These are phyloP conservation scores for Cyclostephanos tholiformis DNA, from an alignment of 108 stramenopile species.

Conservation along the genomic window DNA sequence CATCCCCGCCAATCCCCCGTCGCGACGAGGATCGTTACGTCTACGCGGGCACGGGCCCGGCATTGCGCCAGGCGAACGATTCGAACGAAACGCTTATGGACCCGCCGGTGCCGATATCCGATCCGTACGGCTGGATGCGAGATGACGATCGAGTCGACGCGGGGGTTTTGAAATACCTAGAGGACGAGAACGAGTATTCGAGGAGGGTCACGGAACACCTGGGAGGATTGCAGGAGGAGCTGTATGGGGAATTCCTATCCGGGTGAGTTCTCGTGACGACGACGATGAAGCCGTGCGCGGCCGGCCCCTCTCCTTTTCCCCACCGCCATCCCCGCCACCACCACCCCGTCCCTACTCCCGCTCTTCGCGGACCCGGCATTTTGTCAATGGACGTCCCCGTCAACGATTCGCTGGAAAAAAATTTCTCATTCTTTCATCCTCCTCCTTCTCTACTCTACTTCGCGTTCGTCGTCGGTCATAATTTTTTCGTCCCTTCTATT, in stretches of 20 bases:
- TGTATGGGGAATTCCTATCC: conserved; percentile 81
- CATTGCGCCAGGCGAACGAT: conserved; percentile 41
- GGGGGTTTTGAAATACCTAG: conserved; percentile 73
- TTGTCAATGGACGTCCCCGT: too few relatives aligned
- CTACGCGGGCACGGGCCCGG: conserved; percentile 50
- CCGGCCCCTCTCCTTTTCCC: background rate
- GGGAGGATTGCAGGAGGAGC: conserved; percentile 45
- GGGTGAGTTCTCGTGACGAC: conserved; percentile 32
- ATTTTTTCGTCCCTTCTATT: background rate
- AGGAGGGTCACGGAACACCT: conserved; percentile 64
- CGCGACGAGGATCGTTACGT: conserved; percentile 76
- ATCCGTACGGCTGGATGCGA: conserved; percentile 93
- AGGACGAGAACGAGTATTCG: conserved; percentile 86
- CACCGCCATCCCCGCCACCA: background rate
- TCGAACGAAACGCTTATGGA: conserved; percentile 58
- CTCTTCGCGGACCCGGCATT: too few relatives aligned
- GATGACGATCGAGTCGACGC: conserved; percentile 73
- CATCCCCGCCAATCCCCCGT: conserved; percentile 57
- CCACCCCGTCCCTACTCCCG: too few relatives aligned
- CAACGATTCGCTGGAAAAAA: too few relatives aligned
- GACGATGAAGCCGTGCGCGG: too few relatives aligned
- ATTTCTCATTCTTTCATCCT: too few relatives aligned
- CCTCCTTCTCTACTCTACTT: too few relatives aligned
- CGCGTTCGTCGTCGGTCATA: background rate
- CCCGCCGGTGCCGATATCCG: conserved; percentile 67